phyloP scores from a whole-genome alignment of 192 early-diverging fungal species.

The Coemansia sp. region DNA sequence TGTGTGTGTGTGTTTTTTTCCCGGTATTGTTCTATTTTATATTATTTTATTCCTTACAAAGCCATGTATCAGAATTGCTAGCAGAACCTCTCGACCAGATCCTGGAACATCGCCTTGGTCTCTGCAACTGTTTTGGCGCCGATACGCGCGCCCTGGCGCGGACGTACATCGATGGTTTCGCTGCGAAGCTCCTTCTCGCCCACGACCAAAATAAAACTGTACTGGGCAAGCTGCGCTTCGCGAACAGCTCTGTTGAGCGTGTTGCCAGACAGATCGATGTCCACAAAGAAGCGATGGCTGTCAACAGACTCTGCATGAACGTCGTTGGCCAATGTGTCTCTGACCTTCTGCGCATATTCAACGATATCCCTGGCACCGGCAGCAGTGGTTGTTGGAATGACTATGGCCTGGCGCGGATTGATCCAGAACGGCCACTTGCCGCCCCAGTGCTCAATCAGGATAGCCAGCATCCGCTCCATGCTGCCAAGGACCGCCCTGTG shows the following conservation, averaged over 20 bases:
- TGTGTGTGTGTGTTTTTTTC: no score
- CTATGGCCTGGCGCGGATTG: constrained; percentile 82
- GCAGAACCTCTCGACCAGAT: constrained; percentile 47
- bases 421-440: constrained; percentile 97
- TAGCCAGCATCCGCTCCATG: constrained; percentile 94
- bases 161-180: constrained; percentile 72
- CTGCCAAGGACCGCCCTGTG: constrained; percentile 88
- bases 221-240: constrained; percentile 74
- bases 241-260: constrained; percentile 74
- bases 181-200: constrained; percentile 73
- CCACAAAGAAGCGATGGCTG: constrained; percentile 72
- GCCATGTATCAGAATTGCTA: no score
- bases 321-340: constrained; percentile 32
- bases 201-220: constrained; percentile 85
- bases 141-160: constrained; percentile 59
- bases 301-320: constrained; percentile 45
- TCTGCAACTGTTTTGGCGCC: constrained; percentile 63
- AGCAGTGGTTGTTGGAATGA: constrained; percentile 60
- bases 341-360: constrained; percentile 67
- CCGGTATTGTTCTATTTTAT: no score
- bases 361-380: constrained; percentile 54
- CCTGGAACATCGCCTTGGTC: constrained; percentile 58
- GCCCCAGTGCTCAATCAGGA: constrained; percentile 86
- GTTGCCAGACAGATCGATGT: constrained; percentile 66
- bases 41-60: no score